These are phyloP conservation scores for Chlorella vulgaris DNA, from an alignment of 139 green algal species.

Conservation along the genomic window DNA sequence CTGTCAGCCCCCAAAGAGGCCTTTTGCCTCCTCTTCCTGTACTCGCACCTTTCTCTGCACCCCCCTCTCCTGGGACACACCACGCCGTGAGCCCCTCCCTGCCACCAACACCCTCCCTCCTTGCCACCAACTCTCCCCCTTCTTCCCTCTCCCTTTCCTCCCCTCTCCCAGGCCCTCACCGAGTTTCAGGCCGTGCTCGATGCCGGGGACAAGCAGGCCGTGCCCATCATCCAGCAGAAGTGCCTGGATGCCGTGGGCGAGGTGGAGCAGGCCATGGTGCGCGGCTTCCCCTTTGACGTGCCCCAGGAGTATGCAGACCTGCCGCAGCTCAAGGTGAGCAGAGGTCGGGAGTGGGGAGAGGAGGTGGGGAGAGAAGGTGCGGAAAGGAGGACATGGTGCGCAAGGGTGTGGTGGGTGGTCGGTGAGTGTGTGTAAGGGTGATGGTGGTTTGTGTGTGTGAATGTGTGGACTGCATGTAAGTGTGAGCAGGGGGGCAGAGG, in stretches of 20 bases:
- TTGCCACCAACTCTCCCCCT: background rate
- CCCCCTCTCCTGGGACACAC: no score
- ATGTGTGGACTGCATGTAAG: no score
- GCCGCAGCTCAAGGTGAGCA: slow-evolving; percentile 87
- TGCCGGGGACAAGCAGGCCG: slow-evolving; percentile 83
- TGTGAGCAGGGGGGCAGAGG: no score
- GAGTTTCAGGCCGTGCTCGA: slow-evolving; percentile 80
- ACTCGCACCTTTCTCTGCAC: no score
- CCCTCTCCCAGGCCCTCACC: slow-evolving; percentile 41
- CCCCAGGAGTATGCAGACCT: slow-evolving; percentile 85
- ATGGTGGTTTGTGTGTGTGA: no score
- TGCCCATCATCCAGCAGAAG: slow-evolving; percentile 80
- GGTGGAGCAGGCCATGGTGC: slow-evolving; percentile 96
- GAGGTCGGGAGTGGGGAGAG: background rate
- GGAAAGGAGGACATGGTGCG: no score
- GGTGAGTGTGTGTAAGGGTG: no score
- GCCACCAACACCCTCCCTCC: no score
- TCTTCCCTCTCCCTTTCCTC: background rate
- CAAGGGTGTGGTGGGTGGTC: no score
- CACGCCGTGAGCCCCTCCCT: no score
- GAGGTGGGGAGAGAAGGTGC: background rate
- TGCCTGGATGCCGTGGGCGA: slow-evolving; percentile 76
- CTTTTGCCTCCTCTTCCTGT: no score
- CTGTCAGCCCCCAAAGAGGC: no score
- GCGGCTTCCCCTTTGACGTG: slow-evolving; percentile 91